These are phyloP conservation scores for Solanum okadae DNA, from an alignment of 257 asterid species.

Conservation along the genomic window DNA sequence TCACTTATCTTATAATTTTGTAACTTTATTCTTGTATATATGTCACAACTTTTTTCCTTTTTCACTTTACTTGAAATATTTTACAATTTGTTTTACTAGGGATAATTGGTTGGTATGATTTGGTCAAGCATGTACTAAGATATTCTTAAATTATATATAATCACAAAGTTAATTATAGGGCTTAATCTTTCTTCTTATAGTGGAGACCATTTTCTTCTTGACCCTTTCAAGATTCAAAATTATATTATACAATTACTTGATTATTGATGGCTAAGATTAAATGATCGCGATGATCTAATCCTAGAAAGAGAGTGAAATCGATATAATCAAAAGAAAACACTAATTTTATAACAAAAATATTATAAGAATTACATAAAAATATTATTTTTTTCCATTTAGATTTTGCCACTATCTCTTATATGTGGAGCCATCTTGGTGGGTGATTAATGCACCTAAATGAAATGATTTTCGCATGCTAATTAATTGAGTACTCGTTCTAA, in stretches of 20 bases:
- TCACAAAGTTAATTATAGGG: neutral
- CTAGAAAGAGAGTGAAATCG: neutral
- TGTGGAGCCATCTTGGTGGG: slow-evolving; percentile 5
- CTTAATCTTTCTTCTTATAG: neutral
- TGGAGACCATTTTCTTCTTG: slow-evolving; percentile 27
- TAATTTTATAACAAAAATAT: neutral
- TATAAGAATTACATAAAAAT: neutral
- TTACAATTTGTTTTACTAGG: neutral
- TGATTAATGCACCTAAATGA: slow-evolving; percentile 7
- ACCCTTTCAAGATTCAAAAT: slow-evolving; percentile 4
- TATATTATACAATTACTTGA: neutral
- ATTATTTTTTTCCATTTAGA: neutral
- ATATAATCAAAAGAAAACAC: neutral
- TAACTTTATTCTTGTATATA: neutral
- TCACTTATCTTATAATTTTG: neutral
- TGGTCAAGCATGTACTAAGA: slow-evolving; percentile 13
- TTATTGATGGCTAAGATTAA: neutral
- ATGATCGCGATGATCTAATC: neutral
- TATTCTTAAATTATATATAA: slow-evolving; percentile 9
- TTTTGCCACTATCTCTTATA: neutral
- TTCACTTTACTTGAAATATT: neutral
- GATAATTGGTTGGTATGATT: slow-evolving; percentile 14
- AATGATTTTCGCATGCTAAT: slow-evolving; percentile 9
- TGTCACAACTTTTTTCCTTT: neutral
- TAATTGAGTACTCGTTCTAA: neutral